Base-by-base conservation (phyloP, 78 protist species). In the Guillardia theta region DNA sequence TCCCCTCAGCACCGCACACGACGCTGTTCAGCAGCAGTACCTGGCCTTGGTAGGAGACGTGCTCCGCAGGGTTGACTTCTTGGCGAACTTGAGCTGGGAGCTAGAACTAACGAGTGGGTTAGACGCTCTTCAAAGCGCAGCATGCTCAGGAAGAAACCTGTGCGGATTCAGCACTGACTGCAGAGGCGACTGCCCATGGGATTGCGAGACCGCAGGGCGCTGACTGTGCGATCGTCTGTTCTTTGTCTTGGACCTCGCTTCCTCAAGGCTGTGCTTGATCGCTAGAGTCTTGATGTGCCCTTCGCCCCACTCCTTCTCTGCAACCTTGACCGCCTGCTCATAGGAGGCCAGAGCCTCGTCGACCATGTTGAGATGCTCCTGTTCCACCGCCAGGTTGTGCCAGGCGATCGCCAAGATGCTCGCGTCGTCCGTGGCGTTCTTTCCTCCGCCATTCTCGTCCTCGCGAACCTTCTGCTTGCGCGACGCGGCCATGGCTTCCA, bases 341-440 rank as follows among this genome's bases (percentile, higher is more conserved):
- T 88, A 88, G 27, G 93, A 88, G 4, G 70, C 5, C 54, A 88
- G 33, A 19, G 93, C 93, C 1, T 54, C 93, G 3, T 88, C 93
- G 4, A 88, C 4, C 93, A 88, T 88, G 21, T 27, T 18, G 64
- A 92, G n/a, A 39, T 62, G 83, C 94, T 92, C 94, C 87, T 92
- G 94, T 37, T 92, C 94, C 53, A 92, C 94, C 19, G 94, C 94
- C 78, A 92, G 4, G 64, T 92, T 92, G 87, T 92, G 83, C 64
- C 48, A 92, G n/a, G 94, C 94, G 30, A 92, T 92, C 10, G 93
- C 93, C 4, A 88, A 44, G 30, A 88, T 88, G 83, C 64, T 92
- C 24, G 48, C 93, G 43, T 48, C 93, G 30, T 88, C 93, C 4
- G 45, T 78, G 45, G 90, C 48, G 12, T 10, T 24, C 30, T 10